A percentile compares a stretch with the other conserved stretches of the same genome.
These are phyloP conservation scores for Fusarium beomiforme DNA, from an alignment of 2,329 filamentous ascomycete species.

Conservation along the genomic window DNA sequence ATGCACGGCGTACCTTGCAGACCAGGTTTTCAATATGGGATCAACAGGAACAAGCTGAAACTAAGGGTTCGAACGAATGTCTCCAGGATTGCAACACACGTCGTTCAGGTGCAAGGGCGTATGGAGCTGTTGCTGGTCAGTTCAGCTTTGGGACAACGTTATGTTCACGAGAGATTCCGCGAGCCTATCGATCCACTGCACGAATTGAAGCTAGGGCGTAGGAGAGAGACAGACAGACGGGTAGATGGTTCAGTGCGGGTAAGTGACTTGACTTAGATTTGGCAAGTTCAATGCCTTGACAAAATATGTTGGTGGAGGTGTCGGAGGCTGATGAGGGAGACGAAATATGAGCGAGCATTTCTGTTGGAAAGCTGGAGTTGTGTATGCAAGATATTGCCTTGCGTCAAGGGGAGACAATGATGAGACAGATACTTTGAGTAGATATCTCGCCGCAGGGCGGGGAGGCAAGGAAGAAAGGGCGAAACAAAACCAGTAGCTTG, in stretches of 20 bases:
- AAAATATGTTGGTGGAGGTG: constrained; percentile 37
- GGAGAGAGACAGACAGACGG: constrained; percentile 37
- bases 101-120: constrained; percentile 32
- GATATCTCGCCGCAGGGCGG: constrained; percentile 31
- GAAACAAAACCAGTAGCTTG: constrained; percentile 25
- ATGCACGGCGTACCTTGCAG: constrained; percentile 29
- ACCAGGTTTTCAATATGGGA: constrained; percentile 15
- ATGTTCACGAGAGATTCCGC: constrained; percentile 11
- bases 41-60: constrained; percentile 31
- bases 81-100: constrained; percentile 19
- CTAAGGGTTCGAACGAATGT: constrained; percentile 26
- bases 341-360: constrained; percentile 46
- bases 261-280: constrained; percentile 39
- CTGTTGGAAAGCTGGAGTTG: constrained; percentile 46
- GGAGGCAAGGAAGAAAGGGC: constrained; percentile 35
- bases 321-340: constrained; percentile 39
- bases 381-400: constrained; percentile 48
- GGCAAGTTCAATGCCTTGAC: constrained; percentile 45
- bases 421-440: constrained; percentile 40
- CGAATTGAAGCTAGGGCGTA: constrained; percentile 13
- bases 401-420: constrained; percentile 40
- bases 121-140: constrained; percentile 39
- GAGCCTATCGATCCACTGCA: constrained; percentile 15
- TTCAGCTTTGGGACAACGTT: constrained; percentile 18
- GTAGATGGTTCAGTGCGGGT: constrained; percentile 36